Evolutionary conservation across 257 asterid species (phyloP), one percentile per base, ranked within the genome.

Genomic region (Scutellaria galericulata): DNA sequence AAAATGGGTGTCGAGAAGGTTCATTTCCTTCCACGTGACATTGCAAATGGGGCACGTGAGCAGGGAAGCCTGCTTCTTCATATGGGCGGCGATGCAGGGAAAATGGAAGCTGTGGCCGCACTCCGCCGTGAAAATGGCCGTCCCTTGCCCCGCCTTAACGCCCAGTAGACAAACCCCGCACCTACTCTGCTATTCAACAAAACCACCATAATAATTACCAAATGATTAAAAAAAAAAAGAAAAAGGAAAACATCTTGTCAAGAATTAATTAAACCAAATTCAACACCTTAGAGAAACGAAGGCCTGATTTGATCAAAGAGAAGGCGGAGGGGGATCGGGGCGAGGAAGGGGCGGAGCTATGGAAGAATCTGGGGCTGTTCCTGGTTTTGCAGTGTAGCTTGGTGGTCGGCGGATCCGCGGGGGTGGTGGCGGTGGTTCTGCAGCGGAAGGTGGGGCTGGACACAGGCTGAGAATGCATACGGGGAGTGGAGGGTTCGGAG

Each of bases 61-160:
- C 53, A 85, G 90, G 7, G 81, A 55, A 1, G 78, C 86, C 75
- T 88, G 86, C 76, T 89, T 86, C 83, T 85, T 87, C 53, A 83
- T 82, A 75, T 87, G 91, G 15, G 85, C 86, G 54, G 96, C 87
- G 55, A 95, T 85, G 83, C 99, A 95, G 20, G 90, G 98, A 40
- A 90, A 95, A 47, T 95, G 99, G 79, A 95, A 95, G 76, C 86
- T 83, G 82, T 95, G 95, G 70, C 90, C 85, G 81, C 99, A 95
- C 84, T 92, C 98, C 81, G 99, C 98, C 86, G 98, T 95, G 90
- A 95, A 92, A 50, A 90, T 90, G 18, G 98, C 98, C 47, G 88
- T 92, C 4, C 97, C 99, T 55, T 90, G 95, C 27, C 97, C 97
- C 5, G 93, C 82, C 73, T 86, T 90, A 75, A 92, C 90, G 57